These are phyloP conservation scores for Chara braunii DNA, from an alignment of 139 green algal species.

Conservation along the genomic window DNA sequence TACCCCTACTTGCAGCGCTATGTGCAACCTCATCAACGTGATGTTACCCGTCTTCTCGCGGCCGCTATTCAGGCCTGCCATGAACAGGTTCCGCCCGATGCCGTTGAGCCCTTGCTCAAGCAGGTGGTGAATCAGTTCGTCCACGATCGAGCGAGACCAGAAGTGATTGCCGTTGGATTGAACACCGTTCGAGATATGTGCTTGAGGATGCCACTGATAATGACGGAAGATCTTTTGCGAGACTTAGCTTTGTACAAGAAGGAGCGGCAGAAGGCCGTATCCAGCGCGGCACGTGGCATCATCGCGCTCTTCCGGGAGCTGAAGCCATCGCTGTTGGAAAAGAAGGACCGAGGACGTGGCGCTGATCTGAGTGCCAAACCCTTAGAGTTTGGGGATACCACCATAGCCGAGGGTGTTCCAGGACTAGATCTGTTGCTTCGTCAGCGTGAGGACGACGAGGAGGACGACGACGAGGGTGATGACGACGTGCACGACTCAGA, in stretches of 20 bases:
- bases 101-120: slow-evolving; percentile 71
- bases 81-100: slow-evolving; percentile 82
- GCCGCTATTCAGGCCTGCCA: slow-evolving; percentile 70
- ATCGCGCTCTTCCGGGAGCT: slow-evolving; percentile 79
- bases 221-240: slow-evolving; percentile 77
- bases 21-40: slow-evolving; percentile 44
- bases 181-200: slow-evolving; percentile 89
- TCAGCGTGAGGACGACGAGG: slow-evolving; percentile 1
- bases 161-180: slow-evolving; percentile 73
- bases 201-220: slow-evolving; percentile 61
- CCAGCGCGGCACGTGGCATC: slow-evolving; percentile 63
- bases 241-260: slow-evolving; percentile 82
- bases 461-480: slow-evolving; percentile 39
- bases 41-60: slow-evolving; percentile 74
- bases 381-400: slow-evolving; percentile 34
- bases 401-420: slow-evolving; percentile 48
- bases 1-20: slow-evolving; percentile 83
- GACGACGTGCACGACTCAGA: slow-evolving; percentile 24
- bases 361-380: slow-evolving; percentile 53
- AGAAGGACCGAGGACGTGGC: slow-evolving; percentile 75
- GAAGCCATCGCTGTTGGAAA: slow-evolving; percentile 73
- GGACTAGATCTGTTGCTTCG: slow-evolving; percentile 79
- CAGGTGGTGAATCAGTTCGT: slow-evolving; percentile 95
- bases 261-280: slow-evolving; percentile 77
- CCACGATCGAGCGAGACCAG: slow-evolving; percentile 68